phyloP scores from a whole-genome alignment of 306 rosid species.

The Castanea crenata region DNA sequence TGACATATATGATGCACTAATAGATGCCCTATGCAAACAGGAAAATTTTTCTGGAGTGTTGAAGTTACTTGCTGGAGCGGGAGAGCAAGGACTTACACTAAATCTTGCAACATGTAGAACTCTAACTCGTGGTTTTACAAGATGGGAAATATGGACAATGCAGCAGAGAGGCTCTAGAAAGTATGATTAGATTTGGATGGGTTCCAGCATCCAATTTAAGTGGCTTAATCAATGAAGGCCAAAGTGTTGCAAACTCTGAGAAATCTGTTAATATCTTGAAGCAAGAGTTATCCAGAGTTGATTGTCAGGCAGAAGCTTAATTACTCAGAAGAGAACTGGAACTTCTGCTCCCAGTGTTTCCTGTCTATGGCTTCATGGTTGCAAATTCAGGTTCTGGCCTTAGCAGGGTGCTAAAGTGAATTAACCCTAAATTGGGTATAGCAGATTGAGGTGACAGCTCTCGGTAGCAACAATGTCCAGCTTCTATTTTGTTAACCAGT shows the following conservation, averaged over 20 bases:
- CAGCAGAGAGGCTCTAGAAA: slow-evolving; percentile 35
- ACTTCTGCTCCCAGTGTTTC: neutral
- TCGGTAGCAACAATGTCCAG: neutral
- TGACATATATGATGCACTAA: slow-evolving; percentile 18
- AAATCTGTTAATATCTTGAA: neutral
- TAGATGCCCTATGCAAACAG: slow-evolving; percentile 22
- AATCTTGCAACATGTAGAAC: slow-evolving; percentile 21
- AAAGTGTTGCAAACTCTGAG: slow-evolving; percentile 12
- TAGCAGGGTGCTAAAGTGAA: neutral
- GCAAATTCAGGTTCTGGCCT: neutral
- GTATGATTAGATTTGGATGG: slow-evolving; percentile 38
- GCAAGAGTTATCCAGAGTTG: neutral
- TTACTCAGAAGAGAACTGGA: neutral
- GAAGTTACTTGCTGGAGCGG: slow-evolving; percentile 34
- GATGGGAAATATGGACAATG: slow-evolving; percentile 22
- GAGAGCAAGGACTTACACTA: slow-evolving; percentile 24
- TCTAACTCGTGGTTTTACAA: slow-evolving; percentile 30
- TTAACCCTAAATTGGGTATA: neutral
- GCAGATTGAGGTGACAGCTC: neutral
- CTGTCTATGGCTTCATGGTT: neutral
- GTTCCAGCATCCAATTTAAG: slow-evolving; percentile 27
- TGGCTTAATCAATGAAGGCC: slow-evolving; percentile 23
- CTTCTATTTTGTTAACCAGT: neutral
- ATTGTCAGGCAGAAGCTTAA: neutral
- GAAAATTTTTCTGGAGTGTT: slow-evolving; percentile 10